Evolutionary conservation across 305 asterid species (phyloP).

Genomic region (Petunia hybrid): DNA sequence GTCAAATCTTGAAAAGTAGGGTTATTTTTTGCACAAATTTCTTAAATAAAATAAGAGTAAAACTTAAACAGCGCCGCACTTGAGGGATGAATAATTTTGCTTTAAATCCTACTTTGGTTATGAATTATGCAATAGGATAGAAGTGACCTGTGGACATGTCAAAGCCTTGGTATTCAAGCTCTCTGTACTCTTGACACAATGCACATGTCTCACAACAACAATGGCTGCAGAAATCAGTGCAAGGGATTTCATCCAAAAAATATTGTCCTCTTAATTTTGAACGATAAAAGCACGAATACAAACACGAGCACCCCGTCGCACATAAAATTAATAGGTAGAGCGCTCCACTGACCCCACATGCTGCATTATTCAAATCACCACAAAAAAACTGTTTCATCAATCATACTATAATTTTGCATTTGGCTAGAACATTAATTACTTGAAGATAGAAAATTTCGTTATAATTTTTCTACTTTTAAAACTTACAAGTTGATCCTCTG

Average conservation of each 20-base stretch:
- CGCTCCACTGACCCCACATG: slow-evolving; percentile 69
- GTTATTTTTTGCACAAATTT: neutral
- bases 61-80: too few species aligned
- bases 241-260: slow-evolving; percentile 58
- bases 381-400: neutral
- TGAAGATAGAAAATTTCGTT: neutral
- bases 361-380: slow-evolving; percentile 33
- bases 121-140: neutral
- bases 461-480: neutral
- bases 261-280: slow-evolving; percentile 67
- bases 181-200: slow-evolving; percentile 66
- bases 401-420: neutral
- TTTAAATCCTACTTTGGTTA: neutral
- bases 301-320: slow-evolving; percentile 54
- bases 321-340: slow-evolving; percentile 50
- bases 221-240: slow-evolving; percentile 67
- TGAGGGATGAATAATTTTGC: neutral
- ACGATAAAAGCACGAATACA: slow-evolving; percentile 72
- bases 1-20: neutral
- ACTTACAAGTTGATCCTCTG: slow-evolving; percentile 54
- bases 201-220: slow-evolving; percentile 67
- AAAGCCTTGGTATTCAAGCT: slow-evolving; percentile 56
- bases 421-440: neutral
- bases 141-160: slow-evolving; percentile 59
- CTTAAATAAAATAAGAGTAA: neutral